Percentiles rank a stretch among this genome's conserved stretches.
Evolutionary conservation across 441 rosid genomes (phyloP).

Genomic region (Euphorbia corollata): DNA sequence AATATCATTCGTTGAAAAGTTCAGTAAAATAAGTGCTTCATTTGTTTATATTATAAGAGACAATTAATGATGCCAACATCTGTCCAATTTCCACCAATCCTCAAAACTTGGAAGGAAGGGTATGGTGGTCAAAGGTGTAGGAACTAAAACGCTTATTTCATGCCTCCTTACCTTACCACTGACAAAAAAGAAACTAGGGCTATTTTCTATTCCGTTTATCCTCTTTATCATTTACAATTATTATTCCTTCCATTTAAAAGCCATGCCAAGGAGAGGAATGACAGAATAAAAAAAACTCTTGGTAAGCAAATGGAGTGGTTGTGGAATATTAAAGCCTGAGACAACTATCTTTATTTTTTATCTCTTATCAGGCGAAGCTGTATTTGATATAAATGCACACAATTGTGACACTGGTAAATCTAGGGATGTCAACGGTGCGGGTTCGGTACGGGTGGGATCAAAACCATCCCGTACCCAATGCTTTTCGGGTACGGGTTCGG

Average conservation of each 20-base stretch:
- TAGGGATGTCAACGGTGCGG: too few relatives aligned
- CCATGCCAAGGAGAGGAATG: neutral
- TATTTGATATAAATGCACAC: neutral
- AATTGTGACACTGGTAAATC: neutral
- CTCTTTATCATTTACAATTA: neutral
- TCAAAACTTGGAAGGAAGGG: neutral
- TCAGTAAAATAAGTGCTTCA: slow-evolving; percentile 1
- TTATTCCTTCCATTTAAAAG: neutral
- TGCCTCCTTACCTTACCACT: neutral
- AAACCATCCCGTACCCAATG: too few relatives aligned
- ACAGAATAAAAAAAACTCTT: neutral
- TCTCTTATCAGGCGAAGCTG: neutral
- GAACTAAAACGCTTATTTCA: neutral
- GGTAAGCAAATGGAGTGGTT: neutral
- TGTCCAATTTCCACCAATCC: neutral
- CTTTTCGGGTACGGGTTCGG: too few relatives aligned
- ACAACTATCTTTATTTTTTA: neutral
- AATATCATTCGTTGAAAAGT: neutral
- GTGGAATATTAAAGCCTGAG: too few relatives aligned
- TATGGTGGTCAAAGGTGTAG: neutral
- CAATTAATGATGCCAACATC: neutral
- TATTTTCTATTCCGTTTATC: neutral
- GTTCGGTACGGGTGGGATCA: too few relatives aligned
- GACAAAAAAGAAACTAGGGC: neutral
- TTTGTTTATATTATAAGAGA: neutral